A percentile compares a stretch with the other conserved stretches of the same genome.
These are phyloP conservation scores for Diaporthe caulivora DNA, from an alignment of 2,329 filamentous ascomycete genomes.

Conservation along the genomic window DNA sequence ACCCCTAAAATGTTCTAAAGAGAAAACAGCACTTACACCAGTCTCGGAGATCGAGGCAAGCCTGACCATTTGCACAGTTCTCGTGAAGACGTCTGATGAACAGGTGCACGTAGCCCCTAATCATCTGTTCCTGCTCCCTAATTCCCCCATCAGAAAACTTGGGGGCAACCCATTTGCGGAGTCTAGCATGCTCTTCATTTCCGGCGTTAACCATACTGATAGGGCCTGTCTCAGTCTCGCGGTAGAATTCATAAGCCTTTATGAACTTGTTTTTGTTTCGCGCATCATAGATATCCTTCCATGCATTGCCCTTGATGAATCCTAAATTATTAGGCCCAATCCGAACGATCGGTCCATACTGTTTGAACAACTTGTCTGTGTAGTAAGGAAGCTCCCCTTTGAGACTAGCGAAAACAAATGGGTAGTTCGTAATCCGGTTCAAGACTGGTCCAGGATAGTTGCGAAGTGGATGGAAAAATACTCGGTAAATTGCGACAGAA, in stretches of 20 bases:
- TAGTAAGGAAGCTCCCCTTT: background rate
- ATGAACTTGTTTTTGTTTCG: background rate
- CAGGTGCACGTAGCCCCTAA: background rate
- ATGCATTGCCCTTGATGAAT: background rate
- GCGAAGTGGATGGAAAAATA: background rate
- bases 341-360: background rate
- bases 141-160: background rate
- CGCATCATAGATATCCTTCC: background rate
- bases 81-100: background rate
- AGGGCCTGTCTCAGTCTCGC: background rate
- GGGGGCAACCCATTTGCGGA: background rate
- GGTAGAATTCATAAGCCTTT: background rate
- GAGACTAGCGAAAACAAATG: background rate
- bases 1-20: too few species aligned
- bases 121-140: background rate
- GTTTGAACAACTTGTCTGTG: background rate
- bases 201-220: background rate
- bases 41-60: background rate
- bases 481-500: background rate
- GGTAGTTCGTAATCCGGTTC: background rate
- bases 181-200: background rate
- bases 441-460: background rate
- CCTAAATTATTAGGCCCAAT: background rate
- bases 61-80: background rate
- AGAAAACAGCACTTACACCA: background rate